Evolutionary conservation across 805 yeast genomes (phyloP), one percentile per base, ranked within the genome.

Genomic region (Ogataea ganodermae): DNA sequence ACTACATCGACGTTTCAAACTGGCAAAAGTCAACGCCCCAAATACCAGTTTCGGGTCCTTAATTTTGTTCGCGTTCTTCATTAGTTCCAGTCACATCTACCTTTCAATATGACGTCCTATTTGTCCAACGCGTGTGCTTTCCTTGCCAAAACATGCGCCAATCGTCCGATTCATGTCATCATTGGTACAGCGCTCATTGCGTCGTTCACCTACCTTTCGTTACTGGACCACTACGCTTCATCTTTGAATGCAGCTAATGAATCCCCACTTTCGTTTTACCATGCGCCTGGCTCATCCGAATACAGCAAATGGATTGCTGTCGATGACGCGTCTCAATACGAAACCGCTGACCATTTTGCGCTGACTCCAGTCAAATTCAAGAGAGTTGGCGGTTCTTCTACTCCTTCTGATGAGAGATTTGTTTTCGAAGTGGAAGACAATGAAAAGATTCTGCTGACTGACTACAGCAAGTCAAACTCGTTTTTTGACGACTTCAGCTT

Each of bases 151-250:
- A 64, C 76, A 18, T 80, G 92, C 44, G 94, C 96, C 12, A 78
- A 79, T 50, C 78, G 83, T 61, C 99, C 99, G 14, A 88, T 92
- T 56, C 98, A 91, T 67, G 78, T 89, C 45, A 82, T 91, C 44
- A 80, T 89, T 39, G 60, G 80, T 47, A 78, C 89, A 5, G 76
- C 92, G 12, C 68, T 90, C 41, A 64, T 89, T 33, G 94, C 96
- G 2, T 84, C 96, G 3, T 69, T 87, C 44, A 85, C 92, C 7
- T 92, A 91, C 64, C 74, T 91, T 49, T 78, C 91, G 3, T 78
- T 84, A 3, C 80, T 86, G 28, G 89, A 84, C 55, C 82, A 83
- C 51, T 85, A 83, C 63, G 70, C 78, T 44, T 52, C 61, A 3
- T 39, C 59, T 13, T 28, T 49, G 38, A 46, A 46, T 41, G 50